phyloP scores from a whole-genome alignment of 257 asterid species.

The Nicotiana undulata region DNA sequence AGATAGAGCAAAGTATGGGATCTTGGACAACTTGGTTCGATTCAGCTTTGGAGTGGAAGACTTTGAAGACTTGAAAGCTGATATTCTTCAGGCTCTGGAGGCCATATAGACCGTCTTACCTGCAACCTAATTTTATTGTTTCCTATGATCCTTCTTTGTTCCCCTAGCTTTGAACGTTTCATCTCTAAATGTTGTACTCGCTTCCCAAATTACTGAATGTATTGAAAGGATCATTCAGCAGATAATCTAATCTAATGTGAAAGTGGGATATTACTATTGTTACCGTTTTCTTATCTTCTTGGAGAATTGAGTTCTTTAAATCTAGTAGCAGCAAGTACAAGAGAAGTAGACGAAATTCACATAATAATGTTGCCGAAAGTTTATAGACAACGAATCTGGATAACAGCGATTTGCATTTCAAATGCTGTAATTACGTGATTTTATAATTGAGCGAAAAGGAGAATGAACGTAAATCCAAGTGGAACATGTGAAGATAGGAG shows the following conservation, averaged over 20 bases:
- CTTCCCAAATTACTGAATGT: background rate
- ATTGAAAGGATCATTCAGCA: background rate
- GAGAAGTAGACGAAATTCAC: no score
- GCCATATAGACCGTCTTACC: constrained; percentile 38
- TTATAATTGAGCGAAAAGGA: no score
- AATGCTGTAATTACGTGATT: no score
- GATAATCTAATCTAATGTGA: background rate
- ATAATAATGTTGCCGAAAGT: no score
- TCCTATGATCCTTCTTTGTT: background rate
- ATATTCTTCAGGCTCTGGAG: constrained; percentile 83
- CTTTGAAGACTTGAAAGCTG: constrained; percentile 69
- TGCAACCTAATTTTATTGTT: constrained; percentile 2
- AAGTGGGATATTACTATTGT: background rate
- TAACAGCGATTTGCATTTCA: no score
- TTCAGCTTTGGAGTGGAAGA: constrained; percentile 94
- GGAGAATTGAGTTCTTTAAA: background rate
- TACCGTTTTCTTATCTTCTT: background rate
- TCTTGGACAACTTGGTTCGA: constrained; percentile 85
- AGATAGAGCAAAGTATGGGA: constrained; percentile 89
- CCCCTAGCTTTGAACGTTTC: background rate
- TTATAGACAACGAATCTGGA: no score
- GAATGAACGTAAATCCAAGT: no score
- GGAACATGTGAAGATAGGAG: no score
- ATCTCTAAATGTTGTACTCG: background rate
- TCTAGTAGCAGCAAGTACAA: background rate